phyloP scores from a whole-genome alignment of 75 land plant genomes.

The Selaginella tamariscina region DNA sequence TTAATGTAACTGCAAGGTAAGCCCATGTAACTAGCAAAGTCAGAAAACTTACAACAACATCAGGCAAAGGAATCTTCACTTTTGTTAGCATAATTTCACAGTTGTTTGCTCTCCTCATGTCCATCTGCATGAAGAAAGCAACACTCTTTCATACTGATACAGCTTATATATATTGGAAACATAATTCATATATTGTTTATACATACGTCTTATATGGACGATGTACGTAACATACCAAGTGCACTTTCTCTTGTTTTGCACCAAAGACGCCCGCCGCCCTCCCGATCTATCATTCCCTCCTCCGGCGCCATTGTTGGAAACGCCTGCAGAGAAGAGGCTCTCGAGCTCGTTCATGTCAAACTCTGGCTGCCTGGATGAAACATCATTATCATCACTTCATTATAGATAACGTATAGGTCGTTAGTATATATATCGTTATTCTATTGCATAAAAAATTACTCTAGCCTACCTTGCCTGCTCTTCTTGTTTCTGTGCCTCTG shows the following conservation, averaged over 20 bases:
- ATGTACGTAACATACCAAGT: slow-evolving; percentile 61
- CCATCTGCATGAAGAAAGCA: slow-evolving; percentile 47
- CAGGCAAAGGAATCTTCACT: slow-evolving; percentile 85
- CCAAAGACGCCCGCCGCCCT: slow-evolving; percentile 26
- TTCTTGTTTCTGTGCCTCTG: slow-evolving; percentile 71
- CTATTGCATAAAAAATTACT: not conserved
- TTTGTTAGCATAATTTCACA: slow-evolving; percentile 97
- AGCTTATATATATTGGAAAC: too few relatives aligned
- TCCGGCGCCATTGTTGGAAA: slow-evolving; percentile 30
- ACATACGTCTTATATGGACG: too few relatives aligned
- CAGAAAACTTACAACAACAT: slow-evolving; percentile 81
- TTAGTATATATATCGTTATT: too few relatives aligned
- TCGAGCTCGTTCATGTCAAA: slow-evolving; percentile 91
- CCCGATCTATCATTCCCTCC: slow-evolving; percentile 36
- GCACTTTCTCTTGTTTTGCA: slow-evolving; percentile 63
- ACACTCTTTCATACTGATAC: too few relatives aligned
- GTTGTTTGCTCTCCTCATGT: slow-evolving; percentile 74
- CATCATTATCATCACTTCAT: too few relatives aligned
- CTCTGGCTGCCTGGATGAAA: slow-evolving; percentile 78
- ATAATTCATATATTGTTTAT: too few relatives aligned
- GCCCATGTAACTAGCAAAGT: not conserved
- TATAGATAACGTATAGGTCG: too few relatives aligned
- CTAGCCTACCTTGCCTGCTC: slow-evolving; percentile 48
- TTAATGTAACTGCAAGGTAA: not conserved
- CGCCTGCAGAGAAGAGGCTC: slow-evolving; percentile 64